Evolutionary conservation across 2,329 filamentous ascomycete species (phyloP).

Genomic region (Aspergillus latus): DNA sequence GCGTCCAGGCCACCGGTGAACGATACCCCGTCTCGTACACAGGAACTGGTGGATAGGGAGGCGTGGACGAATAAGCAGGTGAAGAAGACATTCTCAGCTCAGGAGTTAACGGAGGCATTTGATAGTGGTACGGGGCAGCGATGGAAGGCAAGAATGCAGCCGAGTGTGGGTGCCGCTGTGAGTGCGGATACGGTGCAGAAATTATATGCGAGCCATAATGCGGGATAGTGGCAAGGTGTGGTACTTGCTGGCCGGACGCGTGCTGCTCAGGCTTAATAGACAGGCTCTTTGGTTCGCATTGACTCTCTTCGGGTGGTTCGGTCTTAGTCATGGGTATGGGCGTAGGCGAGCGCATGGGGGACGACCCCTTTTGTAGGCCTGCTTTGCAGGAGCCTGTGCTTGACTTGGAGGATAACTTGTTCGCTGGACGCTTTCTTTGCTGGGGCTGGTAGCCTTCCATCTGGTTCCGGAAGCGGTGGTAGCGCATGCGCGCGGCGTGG

Average conservation of each 20-base stretch:
- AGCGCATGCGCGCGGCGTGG: conserved; percentile 59
- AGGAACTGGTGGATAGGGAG: not conserved
- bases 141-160: conserved; percentile 10
- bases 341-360: not conserved
- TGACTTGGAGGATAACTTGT: conserved; percentile 21
- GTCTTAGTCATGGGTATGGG: conserved; percentile 18
- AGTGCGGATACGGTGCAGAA: not conserved
- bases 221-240: conserved; percentile 17
- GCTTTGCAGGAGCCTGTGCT: conserved; percentile 16
- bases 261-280: conserved; percentile 28
- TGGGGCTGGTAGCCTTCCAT: conserved; percentile 47
- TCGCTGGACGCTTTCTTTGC: conserved; percentile 29
- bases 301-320: not conserved
- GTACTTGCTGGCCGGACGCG: conserved; percentile 1
- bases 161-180: conserved; percentile 1
- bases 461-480: conserved; percentile 54
- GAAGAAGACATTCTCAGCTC: conserved; percentile 15
- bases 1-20: conserved; percentile 21
- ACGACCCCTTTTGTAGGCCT: conserved; percentile 11
- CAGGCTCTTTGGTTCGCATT: conserved; percentile 9
- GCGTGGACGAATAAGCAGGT: conserved; percentile 11
- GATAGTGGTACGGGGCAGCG: conserved; percentile 14
- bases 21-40: not conserved
- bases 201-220: not conserved
- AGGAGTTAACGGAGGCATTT: not conserved